phyloP scores from a whole-genome alignment of 345 rosid species.

The Acer campestre region DNA sequence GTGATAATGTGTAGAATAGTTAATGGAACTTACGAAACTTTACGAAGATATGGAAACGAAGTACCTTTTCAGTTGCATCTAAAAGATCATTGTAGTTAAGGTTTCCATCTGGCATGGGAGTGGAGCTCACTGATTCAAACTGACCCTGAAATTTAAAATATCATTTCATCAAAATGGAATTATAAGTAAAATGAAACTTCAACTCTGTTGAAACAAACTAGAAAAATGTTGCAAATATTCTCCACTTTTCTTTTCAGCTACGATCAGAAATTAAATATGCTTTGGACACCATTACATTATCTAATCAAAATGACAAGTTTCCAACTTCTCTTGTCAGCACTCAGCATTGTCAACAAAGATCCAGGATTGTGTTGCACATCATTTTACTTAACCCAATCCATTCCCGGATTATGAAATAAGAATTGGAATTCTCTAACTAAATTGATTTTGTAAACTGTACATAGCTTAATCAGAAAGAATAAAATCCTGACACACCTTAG shows the following conservation, averaged over 20 bases:
- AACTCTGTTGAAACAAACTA: not conserved
- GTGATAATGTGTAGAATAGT: not conserved
- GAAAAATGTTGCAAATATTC: not conserved
- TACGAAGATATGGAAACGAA: not conserved
- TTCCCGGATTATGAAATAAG: not conserved
- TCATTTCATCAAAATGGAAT: slow-evolving; percentile 13
- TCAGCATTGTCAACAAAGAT: not conserved
- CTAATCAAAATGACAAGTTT: not conserved
- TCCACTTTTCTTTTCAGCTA: not conserved
- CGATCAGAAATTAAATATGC: not conserved
- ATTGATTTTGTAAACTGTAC: not conserved
- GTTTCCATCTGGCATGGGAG: slow-evolving; percentile 76
- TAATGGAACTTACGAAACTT: not conserved
- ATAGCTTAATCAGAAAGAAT: not conserved
- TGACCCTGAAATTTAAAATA: slow-evolving; percentile 56
- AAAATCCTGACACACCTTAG: slow-evolving; percentile 35
- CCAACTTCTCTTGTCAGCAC: not conserved
- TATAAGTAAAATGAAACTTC: slow-evolving; percentile 8
- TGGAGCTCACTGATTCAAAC: slow-evolving; percentile 50
- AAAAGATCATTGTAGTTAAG: slow-evolving; percentile 54
- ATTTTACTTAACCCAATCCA: not conserved
- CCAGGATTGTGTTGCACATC: not conserved
- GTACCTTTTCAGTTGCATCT: slow-evolving; percentile 66
- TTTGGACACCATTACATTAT: not conserved
- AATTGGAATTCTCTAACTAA: not conserved